These are phyloP conservation scores for Psilocybe cubensis DNA, from an alignment of 768 basidiomycete genomes.

Conservation along the genomic window DNA sequence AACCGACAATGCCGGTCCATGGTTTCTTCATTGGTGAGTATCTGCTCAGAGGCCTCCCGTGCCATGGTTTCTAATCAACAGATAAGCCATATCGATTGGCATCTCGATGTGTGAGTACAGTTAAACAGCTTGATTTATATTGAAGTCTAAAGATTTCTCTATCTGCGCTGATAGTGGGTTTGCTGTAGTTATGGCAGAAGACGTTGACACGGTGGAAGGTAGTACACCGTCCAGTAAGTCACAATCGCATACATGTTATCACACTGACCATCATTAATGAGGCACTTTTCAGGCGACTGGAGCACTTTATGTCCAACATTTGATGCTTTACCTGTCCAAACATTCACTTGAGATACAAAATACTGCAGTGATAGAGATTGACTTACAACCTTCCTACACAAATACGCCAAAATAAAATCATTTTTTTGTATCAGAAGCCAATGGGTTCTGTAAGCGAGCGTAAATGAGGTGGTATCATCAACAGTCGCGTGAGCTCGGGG, in stretches of 20 bases:
- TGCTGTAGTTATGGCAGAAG: conserved; percentile 35
- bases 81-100: conserved; percentile 53
- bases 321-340: not conserved
- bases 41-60: not conserved
- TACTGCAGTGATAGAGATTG: no score
- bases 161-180: conserved; percentile 23
- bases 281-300: not conserved
- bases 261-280: no score
- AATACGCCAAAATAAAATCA: no score
- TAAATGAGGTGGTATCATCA: no score
- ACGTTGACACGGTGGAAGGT: not conserved
- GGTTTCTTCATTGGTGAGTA: conserved; percentile 37
- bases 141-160: no score
- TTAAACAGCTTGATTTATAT: not conserved
- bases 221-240: not conserved
- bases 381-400: no score
- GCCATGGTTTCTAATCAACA: conserved; percentile 19
- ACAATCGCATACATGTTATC: no score
- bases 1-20: conserved; percentile 68
- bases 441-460: no score
- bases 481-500: no score
- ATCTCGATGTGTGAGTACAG: conserved; percentile 37
- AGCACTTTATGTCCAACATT: not conserved
- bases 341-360: not conserved
- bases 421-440: no score